Evolutionary conservation across 1,284 basidiomycete genomes (phyloP).

Genomic region (Takashimella koratensis): DNA sequence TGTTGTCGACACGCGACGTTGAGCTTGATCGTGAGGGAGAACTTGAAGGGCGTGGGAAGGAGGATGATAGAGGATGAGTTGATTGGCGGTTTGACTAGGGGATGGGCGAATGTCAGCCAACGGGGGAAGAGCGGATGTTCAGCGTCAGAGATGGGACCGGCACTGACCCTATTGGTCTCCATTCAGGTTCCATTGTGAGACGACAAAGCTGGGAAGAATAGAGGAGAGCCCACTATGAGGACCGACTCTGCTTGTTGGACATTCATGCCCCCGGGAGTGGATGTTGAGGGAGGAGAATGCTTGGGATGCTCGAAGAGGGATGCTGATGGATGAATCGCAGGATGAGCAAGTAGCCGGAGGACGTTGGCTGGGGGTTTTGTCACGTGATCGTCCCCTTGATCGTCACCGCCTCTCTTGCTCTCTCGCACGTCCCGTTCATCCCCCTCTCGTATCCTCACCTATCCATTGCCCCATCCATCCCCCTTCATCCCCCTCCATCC

Average conservation of each 20-base stretch:
- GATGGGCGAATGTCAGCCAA: neutral
- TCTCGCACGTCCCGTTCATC: no score
- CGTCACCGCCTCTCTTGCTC: neutral
- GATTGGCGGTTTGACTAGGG: slow-evolving; percentile 60
- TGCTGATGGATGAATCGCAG: no score
- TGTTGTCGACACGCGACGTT: neutral
- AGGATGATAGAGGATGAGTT: slow-evolving; percentile 83
- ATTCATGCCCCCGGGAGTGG: no score
- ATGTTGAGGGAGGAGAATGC: no score
- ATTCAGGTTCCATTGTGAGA: neutral
- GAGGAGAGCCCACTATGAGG: no score
- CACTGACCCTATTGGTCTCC: neutral
- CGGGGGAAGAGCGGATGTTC: neutral
- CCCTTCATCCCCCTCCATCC: neutral
- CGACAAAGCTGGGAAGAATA: no score
- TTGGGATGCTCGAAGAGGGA: no score
- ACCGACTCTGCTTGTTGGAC: no score
- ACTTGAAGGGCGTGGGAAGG: slow-evolving; percentile 79
- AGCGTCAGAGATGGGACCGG: neutral
- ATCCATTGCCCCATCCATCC: neutral
- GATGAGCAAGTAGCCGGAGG: no score
- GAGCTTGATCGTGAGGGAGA: slow-evolving; percentile 12
- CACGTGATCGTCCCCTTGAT: no score
- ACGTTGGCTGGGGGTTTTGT: no score
- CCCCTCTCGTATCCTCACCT: no score